Evolutionary conservation across 352 stramenopile genomes (phyloP).

Genomic region (Phytophthora capsici): DNA sequence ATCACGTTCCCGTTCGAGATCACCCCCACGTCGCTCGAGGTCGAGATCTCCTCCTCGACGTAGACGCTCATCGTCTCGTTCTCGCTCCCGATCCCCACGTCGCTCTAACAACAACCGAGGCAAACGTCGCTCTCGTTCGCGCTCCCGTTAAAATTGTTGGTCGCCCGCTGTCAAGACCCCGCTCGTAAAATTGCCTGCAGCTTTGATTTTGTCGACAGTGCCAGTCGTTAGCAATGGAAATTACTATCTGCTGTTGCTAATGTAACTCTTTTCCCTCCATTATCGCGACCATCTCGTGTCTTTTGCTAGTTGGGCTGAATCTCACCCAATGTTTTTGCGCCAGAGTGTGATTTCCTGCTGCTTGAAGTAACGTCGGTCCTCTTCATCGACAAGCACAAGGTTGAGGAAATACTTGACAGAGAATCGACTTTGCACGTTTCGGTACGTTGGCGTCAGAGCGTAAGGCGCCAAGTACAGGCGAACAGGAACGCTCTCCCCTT

Average conservation of each 20-base stretch:
- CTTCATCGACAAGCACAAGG: conserved; percentile 98
- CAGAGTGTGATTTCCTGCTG: conserved; percentile 99
- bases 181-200: conserved; percentile 4
- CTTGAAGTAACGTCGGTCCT: conserved; percentile 99
- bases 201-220: conserved; percentile 21
- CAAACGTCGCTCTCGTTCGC: conserved; percentile 23
- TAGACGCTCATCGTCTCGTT: conserved; percentile 44
- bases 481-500: conserved; percentile 97
- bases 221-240: conserved; percentile 7
- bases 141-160: conserved; percentile 22
- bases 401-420: conserved; percentile 98
- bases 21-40: conserved; percentile 16
- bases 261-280: conserved; percentile 17
- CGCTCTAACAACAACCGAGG: conserved; percentile 31
- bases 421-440: conserved; percentile 92
- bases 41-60: conserved; percentile 38
- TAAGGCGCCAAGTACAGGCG: conserved; percentile 94
- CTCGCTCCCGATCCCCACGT: conserved; percentile 29
- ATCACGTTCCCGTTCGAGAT: conserved; percentile 32
- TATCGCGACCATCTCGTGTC: conserved; percentile 2
- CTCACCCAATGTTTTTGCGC: conserved; percentile 74
- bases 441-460: conserved; percentile 91
- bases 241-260: neutral
- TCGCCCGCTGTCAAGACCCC: conserved; percentile 20
- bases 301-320: conserved; percentile 16